Evolutionary conservation across 2,329 filamentous ascomycete species (phyloP).

Genomic region (Pseudogymnoascus sp.): DNA sequence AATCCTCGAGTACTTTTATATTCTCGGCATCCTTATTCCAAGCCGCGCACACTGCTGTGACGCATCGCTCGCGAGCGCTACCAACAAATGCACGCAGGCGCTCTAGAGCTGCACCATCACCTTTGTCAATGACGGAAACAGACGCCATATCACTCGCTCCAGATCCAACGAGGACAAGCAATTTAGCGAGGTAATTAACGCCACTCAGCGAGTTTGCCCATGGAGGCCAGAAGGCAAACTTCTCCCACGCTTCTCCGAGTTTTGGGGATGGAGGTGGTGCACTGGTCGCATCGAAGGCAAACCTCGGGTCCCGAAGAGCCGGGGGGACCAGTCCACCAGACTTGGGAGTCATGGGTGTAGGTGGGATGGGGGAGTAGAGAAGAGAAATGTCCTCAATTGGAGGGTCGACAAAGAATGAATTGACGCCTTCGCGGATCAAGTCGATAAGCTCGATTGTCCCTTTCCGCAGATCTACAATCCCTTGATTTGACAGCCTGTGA

Average conservation of each 20-base stretch:
- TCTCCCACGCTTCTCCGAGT: slow-evolving; percentile 80
- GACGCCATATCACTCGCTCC: slow-evolving; percentile 80
- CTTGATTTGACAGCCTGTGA: slow-evolving; percentile 67
- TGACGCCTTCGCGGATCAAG: slow-evolving; percentile 70
- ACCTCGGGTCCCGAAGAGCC: slow-evolving; percentile 60
- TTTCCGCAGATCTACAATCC: slow-evolving; percentile 63
- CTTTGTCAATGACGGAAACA: slow-evolving; percentile 55
- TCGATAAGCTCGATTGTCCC: slow-evolving; percentile 76
- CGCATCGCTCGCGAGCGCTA: slow-evolving; percentile 72
- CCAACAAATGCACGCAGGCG: slow-evolving; percentile 68
- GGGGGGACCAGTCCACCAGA: slow-evolving; percentile 46
- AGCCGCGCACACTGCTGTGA: slow-evolving; percentile 75
- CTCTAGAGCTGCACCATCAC: slow-evolving; percentile 54
- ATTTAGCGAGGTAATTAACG: slow-evolving; percentile 80
- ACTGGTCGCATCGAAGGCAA: slow-evolving; percentile 71
- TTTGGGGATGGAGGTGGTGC: slow-evolving; percentile 69
- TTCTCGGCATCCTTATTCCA: slow-evolving; percentile 94
- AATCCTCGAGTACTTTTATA: slow-evolving; percentile 87
- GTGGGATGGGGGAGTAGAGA: slow-evolving; percentile 72
- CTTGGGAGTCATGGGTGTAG: slow-evolving; percentile 59
- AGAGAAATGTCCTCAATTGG: slow-evolving; percentile 87
- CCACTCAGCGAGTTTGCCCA: slow-evolving; percentile 86
- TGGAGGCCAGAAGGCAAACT: slow-evolving; percentile 93
- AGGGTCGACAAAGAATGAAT: slow-evolving; percentile 75
- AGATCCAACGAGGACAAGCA: slow-evolving; percentile 74